Conservation (phyloP, 2,329 filamentous ascomycete species). For the Sporothrix inflata region DNA sequence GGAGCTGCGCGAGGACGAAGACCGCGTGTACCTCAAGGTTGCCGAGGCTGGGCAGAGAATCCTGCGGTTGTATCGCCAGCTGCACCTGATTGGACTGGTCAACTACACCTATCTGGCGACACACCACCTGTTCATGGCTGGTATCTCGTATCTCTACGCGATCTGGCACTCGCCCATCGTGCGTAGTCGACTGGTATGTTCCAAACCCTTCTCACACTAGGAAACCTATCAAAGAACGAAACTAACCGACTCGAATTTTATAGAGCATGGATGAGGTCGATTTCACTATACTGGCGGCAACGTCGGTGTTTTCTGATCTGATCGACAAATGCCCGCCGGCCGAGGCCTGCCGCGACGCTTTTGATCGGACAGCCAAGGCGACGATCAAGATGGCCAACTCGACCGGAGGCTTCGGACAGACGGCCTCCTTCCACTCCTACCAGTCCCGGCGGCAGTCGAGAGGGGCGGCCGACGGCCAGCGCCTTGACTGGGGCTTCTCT, state of each 20-base stretch:
- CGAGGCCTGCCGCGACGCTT: slow-evolving; percentile 91
- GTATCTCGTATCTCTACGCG: slow-evolving; percentile 93
- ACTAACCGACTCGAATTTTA: not conserved
- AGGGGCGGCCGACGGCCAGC: slow-evolving; percentile 37
- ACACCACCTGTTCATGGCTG: slow-evolving; percentile 96
- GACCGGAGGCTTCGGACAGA: slow-evolving; percentile 75
- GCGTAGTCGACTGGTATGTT: slow-evolving; percentile 77
- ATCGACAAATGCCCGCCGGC: slow-evolving; percentile 95
- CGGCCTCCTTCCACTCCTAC: slow-evolving; percentile 22
- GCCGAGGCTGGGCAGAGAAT: slow-evolving; percentile 95
- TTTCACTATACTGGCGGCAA: slow-evolving; percentile 90
- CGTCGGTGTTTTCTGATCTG: slow-evolving; percentile 86
- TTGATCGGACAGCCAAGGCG: slow-evolving; percentile 91
- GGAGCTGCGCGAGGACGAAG: slow-evolving; percentile 78
- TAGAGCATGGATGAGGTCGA: slow-evolving; percentile 94
- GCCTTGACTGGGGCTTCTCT: slow-evolving; percentile 32
- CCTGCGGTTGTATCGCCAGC: slow-evolving; percentile 82
- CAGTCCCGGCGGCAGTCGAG: slow-evolving; percentile 36
- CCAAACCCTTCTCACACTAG: not conserved
- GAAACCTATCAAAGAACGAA: not conserved
- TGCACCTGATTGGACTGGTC: slow-evolving; percentile 85
- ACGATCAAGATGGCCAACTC: slow-evolving; percentile 94
- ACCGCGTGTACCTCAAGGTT: slow-evolving; percentile 89
- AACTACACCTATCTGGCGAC: slow-evolving; percentile 97
- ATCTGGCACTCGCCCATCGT: slow-evolving; percentile 96